Evolutionary conservation across 2,329 filamentous ascomycete genomes (phyloP).

Genomic region (Diaporthe citriasiana): DNA sequence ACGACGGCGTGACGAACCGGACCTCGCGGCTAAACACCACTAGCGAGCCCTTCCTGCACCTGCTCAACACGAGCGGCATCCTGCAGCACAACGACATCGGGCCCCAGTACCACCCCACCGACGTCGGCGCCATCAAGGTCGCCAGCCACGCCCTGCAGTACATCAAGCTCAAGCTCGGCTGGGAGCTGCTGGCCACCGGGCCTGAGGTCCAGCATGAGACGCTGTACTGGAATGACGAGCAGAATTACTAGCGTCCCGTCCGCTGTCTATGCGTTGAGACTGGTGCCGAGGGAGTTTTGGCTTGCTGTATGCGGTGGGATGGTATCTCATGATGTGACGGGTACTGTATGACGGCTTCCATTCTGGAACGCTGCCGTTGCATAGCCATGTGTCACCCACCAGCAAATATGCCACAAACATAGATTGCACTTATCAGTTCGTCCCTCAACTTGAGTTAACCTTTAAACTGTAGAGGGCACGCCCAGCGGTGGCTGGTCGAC

Average conservation of each 20-base stretch:
- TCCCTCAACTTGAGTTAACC: background rate
- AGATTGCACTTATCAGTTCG: background rate
- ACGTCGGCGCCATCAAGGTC: constrained; percentile 72
- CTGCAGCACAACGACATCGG: constrained; percentile 73
- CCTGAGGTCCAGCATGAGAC: constrained; percentile 65
- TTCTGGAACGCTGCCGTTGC: background rate
- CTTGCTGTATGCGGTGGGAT: background rate
- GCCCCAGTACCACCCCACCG: constrained; percentile 71
- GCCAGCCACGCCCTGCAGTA: constrained; percentile 72
- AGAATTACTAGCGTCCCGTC: constrained; percentile 53
- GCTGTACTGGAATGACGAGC: constrained; percentile 66
- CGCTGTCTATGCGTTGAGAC: background rate
- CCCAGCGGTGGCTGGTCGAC: background rate
- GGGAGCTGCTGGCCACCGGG: constrained; percentile 68
- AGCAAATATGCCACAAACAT: background rate
- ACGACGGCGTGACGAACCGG: constrained; percentile 57
- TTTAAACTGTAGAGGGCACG: too few species aligned
- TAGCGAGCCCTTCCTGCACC: constrained; percentile 66
- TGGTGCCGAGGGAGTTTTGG: too few species aligned
- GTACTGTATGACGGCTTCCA: background rate
- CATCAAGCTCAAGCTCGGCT: constrained; percentile 68
- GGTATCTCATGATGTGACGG: background rate
- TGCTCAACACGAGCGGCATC: constrained; percentile 73
- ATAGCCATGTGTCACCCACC: too few species aligned
- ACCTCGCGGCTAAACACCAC: constrained; percentile 50